A percentile compares a stretch with the other conserved stretches of the same genome.
These are phyloP conservation scores for Penicillium occitanis DNA, from an alignment of 2,329 filamentous ascomycete species.

Conservation along the genomic window DNA sequence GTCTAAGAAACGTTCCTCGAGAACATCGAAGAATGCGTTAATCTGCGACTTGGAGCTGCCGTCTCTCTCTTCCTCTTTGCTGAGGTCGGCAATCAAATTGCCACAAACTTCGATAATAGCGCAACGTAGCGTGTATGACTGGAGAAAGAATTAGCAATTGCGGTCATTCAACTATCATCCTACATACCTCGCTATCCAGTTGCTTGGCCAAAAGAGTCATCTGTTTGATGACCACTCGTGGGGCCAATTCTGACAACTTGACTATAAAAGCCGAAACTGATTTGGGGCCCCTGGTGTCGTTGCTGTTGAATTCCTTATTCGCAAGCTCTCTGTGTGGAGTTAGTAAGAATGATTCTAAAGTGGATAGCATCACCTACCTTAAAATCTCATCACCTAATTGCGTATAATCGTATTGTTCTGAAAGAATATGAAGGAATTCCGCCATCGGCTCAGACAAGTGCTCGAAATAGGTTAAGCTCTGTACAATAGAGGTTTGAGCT, in stretches of 20 bases:
- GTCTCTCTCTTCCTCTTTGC: slow-evolving; percentile 83
- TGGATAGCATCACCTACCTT: slow-evolving; percentile 40
- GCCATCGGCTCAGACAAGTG: slow-evolving; percentile 99
- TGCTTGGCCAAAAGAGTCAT: slow-evolving; percentile 95
- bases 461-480: slow-evolving; percentile 97
- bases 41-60: slow-evolving; percentile 95
- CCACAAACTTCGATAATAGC: slow-evolving; percentile 96
- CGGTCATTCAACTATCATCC: not conserved
- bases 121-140: slow-evolving; percentile 90
- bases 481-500: slow-evolving; percentile 95
- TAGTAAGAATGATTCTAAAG: slow-evolving; percentile 21
- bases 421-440: slow-evolving; percentile 91
- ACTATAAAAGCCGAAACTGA: slow-evolving; percentile 92
- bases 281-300: slow-evolving; percentile 91
- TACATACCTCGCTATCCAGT: slow-evolving; percentile 79
- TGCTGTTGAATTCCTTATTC: slow-evolving; percentile 97
- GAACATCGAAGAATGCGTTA: slow-evolving; percentile 92
- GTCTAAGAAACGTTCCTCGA: slow-evolving; percentile 94
- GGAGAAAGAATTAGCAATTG: slow-evolving; percentile 15
- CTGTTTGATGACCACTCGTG: slow-evolving; percentile 91
- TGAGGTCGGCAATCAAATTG: slow-evolving; percentile 88
- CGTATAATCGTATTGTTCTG: slow-evolving; percentile 96
- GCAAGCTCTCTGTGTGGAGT: slow-evolving; percentile 68
- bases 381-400: slow-evolving; percentile 92
- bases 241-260: slow-evolving; percentile 87